A percentile compares a stretch with the other conserved stretches of the same genome.
Evolutionary conservation across 176 grass and related monocot genomes (phyloP).

Genomic region (Bromus sterilis): DNA sequence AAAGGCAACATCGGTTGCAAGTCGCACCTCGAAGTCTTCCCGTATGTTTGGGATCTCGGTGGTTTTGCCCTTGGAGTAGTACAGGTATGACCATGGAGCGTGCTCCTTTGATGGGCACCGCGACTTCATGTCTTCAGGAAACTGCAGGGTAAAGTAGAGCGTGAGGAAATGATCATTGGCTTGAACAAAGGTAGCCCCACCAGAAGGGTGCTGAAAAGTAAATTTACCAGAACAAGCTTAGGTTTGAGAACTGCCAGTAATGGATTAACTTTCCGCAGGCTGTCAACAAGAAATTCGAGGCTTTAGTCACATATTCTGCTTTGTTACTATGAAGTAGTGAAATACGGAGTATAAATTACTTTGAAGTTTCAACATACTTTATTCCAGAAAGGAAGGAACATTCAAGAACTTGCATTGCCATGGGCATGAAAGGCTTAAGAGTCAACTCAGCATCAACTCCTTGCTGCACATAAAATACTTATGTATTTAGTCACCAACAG

Average conservation of each 20-base stretch:
- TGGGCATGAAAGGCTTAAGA: slow-evolving; percentile 63
- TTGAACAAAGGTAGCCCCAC: background rate
- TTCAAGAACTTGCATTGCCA: slow-evolving; percentile 69
- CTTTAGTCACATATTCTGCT: background rate
- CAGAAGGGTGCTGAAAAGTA: background rate
- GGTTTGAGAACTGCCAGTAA: slow-evolving; percentile 58
- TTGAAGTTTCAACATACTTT: slow-evolving; percentile 33
- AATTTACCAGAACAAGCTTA: slow-evolving; percentile 65
- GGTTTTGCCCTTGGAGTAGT: slow-evolving; percentile 58
- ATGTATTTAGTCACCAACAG: background rate
- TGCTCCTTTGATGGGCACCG: slow-evolving; percentile 26
- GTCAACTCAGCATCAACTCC: slow-evolving; percentile 57
- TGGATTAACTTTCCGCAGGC: slow-evolving; percentile 49
- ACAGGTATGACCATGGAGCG: slow-evolving; percentile 39
- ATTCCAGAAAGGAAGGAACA: slow-evolving; percentile 95
- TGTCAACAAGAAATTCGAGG: slow-evolving; percentile 9
- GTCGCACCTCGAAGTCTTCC: slow-evolving; percentile 39
- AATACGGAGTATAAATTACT: background rate
- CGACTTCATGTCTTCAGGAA: slow-evolving; percentile 50
- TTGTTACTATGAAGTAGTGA: slow-evolving; percentile 8
- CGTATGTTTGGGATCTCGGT: slow-evolving; percentile 29
- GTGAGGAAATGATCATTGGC: background rate
- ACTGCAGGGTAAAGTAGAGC: slow-evolving; percentile 30
- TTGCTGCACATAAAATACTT: slow-evolving; percentile 49
- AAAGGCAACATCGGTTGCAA: slow-evolving; percentile 37